Percentiles rank a stretch among this genome's conserved stretches.
Evolutionary conservation across 257 asterid genomes (phyloP).

Genomic region (Ligustrum vulgare): DNA sequence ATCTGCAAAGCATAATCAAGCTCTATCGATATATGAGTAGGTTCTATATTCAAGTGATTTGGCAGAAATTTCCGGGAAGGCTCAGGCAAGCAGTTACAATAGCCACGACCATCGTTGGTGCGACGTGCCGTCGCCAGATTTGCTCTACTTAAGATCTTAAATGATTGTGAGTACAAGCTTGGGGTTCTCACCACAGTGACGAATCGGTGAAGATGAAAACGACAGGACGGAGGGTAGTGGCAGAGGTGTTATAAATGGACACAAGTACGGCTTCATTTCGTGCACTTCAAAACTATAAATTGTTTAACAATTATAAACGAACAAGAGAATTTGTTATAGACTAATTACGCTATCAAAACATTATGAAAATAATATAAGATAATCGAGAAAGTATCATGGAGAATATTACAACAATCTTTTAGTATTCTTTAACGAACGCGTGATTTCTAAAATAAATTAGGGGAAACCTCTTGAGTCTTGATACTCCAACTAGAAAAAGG

Average conservation of each 20-base stretch:
- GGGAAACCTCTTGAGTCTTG: too few relatives aligned
- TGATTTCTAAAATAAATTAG: too few relatives aligned
- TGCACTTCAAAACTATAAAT: too few relatives aligned
- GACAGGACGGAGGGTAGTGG: too few relatives aligned
- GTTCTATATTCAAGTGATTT: too few relatives aligned
- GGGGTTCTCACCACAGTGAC: conserved; percentile 18
- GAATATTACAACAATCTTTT: neutral
- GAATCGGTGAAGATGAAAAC: conserved; percentile 28
- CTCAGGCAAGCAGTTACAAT: conserved; percentile 13
- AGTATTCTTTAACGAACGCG: too few relatives aligned
- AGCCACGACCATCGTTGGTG: conserved; percentile 52
- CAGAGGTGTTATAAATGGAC: too few relatives aligned
- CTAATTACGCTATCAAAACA: neutral
- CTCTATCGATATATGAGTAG: too few relatives aligned
- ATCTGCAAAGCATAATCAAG: too few relatives aligned
- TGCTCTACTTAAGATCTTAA: conserved; percentile 43
- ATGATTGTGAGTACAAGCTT: conserved; percentile 37
- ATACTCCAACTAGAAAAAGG: neutral
- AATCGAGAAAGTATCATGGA: too few relatives aligned
- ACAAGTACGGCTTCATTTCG: too few relatives aligned
- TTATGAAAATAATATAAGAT: neutral
- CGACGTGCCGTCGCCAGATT: conserved; percentile 62
- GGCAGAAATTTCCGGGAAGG: conserved; percentile 32
- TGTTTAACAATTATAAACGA: too few relatives aligned
- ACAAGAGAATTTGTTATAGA: neutral